Conservation (phyloP, 2,329 filamentous ascomycete genomes). For the Thelonectria olida region DNA sequence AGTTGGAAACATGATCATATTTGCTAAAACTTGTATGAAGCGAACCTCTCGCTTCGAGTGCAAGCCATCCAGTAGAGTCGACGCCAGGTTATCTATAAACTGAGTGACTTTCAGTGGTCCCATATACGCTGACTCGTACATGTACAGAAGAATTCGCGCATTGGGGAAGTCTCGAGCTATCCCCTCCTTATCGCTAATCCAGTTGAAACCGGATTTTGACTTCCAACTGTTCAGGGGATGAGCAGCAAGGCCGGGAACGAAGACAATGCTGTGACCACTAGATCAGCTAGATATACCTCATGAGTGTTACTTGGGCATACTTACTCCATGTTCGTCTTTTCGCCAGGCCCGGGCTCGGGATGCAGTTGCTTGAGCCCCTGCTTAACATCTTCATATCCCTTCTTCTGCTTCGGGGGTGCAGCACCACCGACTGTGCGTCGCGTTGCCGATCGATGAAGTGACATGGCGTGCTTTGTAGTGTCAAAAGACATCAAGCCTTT, state of each 20-base stretch:
- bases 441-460: conserved; percentile 23
- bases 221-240: conserved; percentile 52
- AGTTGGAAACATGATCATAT: no score
- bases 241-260: conserved; percentile 52
- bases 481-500: no score
- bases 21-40: neutral
- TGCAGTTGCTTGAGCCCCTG: conserved; percentile 52
- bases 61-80: conserved; percentile 47
- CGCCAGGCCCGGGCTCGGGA: conserved; percentile 37
- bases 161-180: conserved; percentile 51
- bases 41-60: conserved; percentile 47
- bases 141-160: conserved; percentile 51
- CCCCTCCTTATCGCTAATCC: conserved; percentile 49
- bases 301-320: no score
- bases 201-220: conserved; percentile 51
- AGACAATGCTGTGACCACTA: conserved; percentile 52
- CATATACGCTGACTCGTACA: conserved; percentile 53
- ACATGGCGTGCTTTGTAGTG: no score
- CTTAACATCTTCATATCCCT: conserved; percentile 47
- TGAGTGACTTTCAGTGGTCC: conserved; percentile 52
- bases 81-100: conserved; percentile 50
- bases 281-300: no score
- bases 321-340: conserved; percentile 48
- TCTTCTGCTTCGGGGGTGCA: conserved; percentile 37
- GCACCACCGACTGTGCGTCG: conserved; percentile 31